Conservation (phyloP, 1,284 basidiomycete genomes). For the Heterobasidion irregulare region DNA sequence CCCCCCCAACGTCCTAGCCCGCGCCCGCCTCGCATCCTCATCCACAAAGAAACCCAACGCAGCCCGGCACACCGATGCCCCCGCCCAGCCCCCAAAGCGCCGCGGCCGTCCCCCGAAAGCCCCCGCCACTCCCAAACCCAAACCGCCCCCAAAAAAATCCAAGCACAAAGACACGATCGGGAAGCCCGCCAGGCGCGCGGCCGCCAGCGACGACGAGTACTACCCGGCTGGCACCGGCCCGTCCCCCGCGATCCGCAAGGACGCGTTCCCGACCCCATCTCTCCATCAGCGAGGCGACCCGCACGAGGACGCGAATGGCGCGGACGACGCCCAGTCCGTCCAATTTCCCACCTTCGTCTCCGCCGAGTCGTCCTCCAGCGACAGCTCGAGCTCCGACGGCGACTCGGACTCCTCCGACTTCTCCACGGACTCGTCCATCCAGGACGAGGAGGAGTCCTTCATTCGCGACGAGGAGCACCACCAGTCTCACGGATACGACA, state of each 20-base stretch:
- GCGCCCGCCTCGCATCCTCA: slow-evolving; percentile 5
- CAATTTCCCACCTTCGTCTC: slow-evolving; percentile 66
- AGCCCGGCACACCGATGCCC: slow-evolving; percentile 10
- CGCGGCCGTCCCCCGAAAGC: slow-evolving; percentile 47
- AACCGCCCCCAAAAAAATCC: slow-evolving; percentile 9
- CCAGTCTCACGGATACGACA: slow-evolving; percentile 25
- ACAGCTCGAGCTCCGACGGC: slow-evolving; percentile 2
- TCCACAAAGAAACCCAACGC: slow-evolving; percentile 6
- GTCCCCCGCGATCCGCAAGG: neutral
- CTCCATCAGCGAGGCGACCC: slow-evolving; percentile 19
- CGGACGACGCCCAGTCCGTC: slow-evolving; percentile 6
- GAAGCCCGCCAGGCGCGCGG: slow-evolving; percentile 22
- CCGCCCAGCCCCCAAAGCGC: slow-evolving; percentile 28
- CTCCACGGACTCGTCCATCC: slow-evolving; percentile 12
- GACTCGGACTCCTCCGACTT: slow-evolving; percentile 10
- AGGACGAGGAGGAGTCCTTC: slow-evolving; percentile 50
- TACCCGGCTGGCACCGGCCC: slow-evolving; percentile 25
- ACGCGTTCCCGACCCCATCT: neutral
- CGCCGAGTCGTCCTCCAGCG: slow-evolving; percentile 22
- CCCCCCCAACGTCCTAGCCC: slow-evolving; percentile 30
- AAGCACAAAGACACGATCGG: slow-evolving; percentile 30
- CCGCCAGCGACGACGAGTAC: slow-evolving; percentile 19
- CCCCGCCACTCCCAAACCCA: slow-evolving; percentile 18
- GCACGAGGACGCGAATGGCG: slow-evolving; percentile 28
- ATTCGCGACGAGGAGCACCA: slow-evolving; percentile 38